Percentiles rank a stretch among this genome's conserved stretches.
These are phyloP conservation scores for Schizophyllum amplum DNA, from an alignment of 1,284 basidiomycete genomes.

Conservation along the genomic window DNA sequence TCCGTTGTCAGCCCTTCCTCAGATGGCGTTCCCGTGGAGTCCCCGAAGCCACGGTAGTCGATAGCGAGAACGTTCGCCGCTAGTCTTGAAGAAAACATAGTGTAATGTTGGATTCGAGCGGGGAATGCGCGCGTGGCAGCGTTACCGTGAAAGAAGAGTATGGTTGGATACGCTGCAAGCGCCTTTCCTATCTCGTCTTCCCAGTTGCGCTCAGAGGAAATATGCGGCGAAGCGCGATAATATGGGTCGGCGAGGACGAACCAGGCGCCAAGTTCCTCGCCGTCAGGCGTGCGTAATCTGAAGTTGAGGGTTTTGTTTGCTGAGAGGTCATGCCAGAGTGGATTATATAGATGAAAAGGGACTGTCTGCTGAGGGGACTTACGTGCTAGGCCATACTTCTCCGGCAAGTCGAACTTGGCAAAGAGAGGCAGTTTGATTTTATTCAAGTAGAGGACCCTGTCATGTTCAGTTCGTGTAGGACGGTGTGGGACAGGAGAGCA, in stretches of 20 bases:
- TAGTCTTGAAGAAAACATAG: constrained; percentile 52
- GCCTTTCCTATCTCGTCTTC: constrained; percentile 32
- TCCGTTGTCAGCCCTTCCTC: constrained; percentile 72
- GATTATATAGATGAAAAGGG: background rate
- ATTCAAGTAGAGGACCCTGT: constrained; percentile 36
- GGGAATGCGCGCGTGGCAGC: constrained; percentile 66
- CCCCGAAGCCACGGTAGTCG: constrained; percentile 87
- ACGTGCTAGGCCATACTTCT: constrained; percentile 80
- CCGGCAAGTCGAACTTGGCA: constrained; percentile 58
- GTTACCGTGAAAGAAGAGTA: constrained; percentile 91
- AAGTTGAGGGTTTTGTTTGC: constrained; percentile 78
- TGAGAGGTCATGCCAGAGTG: constrained; percentile 58
- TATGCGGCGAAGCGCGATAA: constrained; percentile 29
- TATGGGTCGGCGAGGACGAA: constrained; percentile 71
- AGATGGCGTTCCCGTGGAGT: constrained; percentile 73
- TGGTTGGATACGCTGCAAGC: constrained; percentile 56
- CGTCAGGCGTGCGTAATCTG: constrained; percentile 65
- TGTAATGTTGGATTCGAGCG: constrained; percentile 58
- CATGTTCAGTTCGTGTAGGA: background rate
- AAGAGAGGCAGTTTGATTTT: constrained; percentile 56
- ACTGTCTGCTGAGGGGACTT: too few species aligned
- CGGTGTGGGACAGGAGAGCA: background rate
- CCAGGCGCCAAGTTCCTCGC: constrained; percentile 81
- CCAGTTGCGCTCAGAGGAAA: constrained; percentile 12
- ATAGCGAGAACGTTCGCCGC: constrained; percentile 74